Percentiles rank a stretch among this genome's conserved stretches.
Evolutionary conservation across 495 filamentous ascomycete species (phyloP).

Genomic region (Xylaria bambusicola): DNA sequence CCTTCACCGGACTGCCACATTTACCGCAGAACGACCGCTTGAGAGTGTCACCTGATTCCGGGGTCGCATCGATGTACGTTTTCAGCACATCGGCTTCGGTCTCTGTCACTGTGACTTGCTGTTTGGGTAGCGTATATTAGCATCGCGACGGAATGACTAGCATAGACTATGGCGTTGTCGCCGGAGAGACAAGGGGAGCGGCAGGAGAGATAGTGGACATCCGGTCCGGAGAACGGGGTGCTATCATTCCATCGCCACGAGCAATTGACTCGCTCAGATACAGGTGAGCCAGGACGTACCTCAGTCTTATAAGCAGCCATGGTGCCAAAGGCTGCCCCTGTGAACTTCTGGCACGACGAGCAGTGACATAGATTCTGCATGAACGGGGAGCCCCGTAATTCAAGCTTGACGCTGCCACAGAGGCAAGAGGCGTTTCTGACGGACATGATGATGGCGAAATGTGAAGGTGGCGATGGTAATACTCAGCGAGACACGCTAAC

Average conservation of each 20-base stretch:
- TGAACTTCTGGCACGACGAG: conserved; percentile 21
- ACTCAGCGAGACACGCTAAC: background rate
- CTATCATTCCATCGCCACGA: background rate
- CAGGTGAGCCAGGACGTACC: too few relatives aligned
- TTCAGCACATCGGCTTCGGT: conserved; percentile 10
- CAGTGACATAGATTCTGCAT: conserved; percentile 22
- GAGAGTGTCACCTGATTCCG: conserved; percentile 16
- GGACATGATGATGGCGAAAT: conserved; percentile 2
- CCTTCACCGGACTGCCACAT: conserved; percentile 18
- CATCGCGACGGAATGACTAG: too few relatives aligned
- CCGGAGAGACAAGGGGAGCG: too few relatives aligned
- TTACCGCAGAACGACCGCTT: conserved; percentile 20
- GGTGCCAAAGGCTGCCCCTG: conserved; percentile 8
- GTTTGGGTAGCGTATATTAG: background rate
- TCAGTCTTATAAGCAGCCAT: conserved; percentile 8
- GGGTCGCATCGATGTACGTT: conserved; percentile 11
- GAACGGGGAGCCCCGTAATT: conserved; percentile 14
- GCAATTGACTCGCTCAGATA: too few relatives aligned
- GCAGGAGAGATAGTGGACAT: too few relatives aligned
- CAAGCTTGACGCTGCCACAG: conserved; percentile 20
- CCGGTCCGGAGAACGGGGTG: too few relatives aligned
- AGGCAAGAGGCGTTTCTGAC: conserved; percentile 19
- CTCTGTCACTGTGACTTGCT: conserved; percentile 19
- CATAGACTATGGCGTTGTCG: too few relatives aligned
- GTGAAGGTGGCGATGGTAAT: background rate